Base-by-base conservation (phyloP, 345 rosid genomes). In the Reutealis trisperma region DNA sequence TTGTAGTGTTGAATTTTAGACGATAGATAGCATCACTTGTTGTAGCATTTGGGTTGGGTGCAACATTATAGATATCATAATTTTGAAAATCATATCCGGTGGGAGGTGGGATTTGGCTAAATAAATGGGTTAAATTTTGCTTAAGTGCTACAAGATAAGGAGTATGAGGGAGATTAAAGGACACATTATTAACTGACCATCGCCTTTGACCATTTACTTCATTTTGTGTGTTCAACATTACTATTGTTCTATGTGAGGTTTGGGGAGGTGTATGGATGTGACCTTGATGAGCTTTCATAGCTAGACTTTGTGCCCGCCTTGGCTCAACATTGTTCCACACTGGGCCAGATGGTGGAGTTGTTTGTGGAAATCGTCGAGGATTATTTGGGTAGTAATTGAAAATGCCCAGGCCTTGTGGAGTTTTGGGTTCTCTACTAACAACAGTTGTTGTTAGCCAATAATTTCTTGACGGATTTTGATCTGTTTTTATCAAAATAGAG, bases 171-270 rank as follows among this genome's bases (percentile, higher is more conserved):
- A 84, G 83, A 8, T 76, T 80, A 67, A 84, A 86, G 0, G 97
- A 89, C 24, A 92, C 93, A 59, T 90, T 90, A 81, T 92, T 92
- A 8, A 92, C 79, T 4, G 94, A 84, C 97, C 95, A 92, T 2
- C 78, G 86, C 34, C 0, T 0, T 9, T 24, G 19, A 0, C 88
- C 94, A 6, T 83, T 71, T 6, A 88, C 80, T 10, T 0, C 42
- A 75, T 87, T 94, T 41, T 94, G 97, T 3, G 94, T 90, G 60
- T 90, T 89, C 59, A 92, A 81, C 21, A 92, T 61, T 8, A 88
- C 85, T 0, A 94, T 86, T 25, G 81, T 82, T 78, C 89, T 78
- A 59, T 92, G 91, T 0, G 89, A 32, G 2, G 51, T 71, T 16
- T 21, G 21, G 1, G 97, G 93, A 3, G 92, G 93, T 14, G 83